Base-by-base conservation (phyloP, 2,329 filamentous ascomycete species). In the Amauroascus verrucosus region DNA sequence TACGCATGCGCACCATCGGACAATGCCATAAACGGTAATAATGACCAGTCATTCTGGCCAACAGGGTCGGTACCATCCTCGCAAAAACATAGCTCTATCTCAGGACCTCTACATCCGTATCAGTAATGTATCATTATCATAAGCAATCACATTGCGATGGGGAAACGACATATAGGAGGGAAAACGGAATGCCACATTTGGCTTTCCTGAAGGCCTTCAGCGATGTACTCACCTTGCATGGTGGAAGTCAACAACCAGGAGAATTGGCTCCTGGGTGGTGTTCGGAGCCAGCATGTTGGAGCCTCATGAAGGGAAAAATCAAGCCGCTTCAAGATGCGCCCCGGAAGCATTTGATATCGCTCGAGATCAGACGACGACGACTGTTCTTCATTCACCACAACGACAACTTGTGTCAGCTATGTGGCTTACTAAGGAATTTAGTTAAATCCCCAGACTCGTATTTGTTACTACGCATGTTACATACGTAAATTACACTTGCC, bases 21-120 rank as follows among this genome's bases (percentile, higher is more conserved):
- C 64, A 98, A 73, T 24, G 93, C 93, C 88, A 97, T 96, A 70
- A 98, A 98, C 0, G 93, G 90, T 57, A 98, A 76, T 61, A 96
- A 71, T 26, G 83, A 79, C 93, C 93, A 98, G 65, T 93, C 88
- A 71, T 94, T 91, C 55, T 90, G 85, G 44, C 72, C 75, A 2
- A 86, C 86, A 9, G 91, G 88, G 69, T 96, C 89, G 55, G 74
- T 76, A 51, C 83, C 86, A 61, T 90, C 83, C 18, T 83, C 73
- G 57, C 88, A 89, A 65, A 95, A 88, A 86, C 91, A 97, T 63
- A 78, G 80, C 74, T 97, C 90, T 54, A 97, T 86, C 73, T 98
- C 93, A 30, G 93, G 93, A 7, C 93, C 93, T 67, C 82, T 83
- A 60, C 26, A 54, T 24, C 24, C 40, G 18, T 18, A 8, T 41